A percentile compares a stretch with the other conserved stretches of the same genome.
Conservation (phyloP, 2,329 filamentous ascomycete genomes). For the Colletotrichum eleusines region DNA sequence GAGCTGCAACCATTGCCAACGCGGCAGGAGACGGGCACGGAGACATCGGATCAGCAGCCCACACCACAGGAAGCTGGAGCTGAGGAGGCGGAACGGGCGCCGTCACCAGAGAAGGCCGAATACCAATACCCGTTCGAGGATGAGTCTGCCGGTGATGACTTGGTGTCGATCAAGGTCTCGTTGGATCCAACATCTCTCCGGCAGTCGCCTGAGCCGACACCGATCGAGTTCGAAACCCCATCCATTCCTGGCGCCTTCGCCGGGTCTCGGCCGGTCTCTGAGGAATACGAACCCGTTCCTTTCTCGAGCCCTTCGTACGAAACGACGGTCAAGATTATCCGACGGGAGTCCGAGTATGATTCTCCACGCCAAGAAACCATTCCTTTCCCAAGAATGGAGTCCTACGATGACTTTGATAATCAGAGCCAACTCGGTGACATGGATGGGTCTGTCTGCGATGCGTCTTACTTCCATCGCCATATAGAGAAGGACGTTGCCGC, state of each 20-base stretch:
- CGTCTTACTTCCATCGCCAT: slow-evolving; percentile 49
- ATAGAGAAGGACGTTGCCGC: slow-evolving; percentile 52
- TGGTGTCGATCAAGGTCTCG: slow-evolving; percentile 56
- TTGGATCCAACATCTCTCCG: slow-evolving; percentile 51
- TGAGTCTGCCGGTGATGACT: slow-evolving; percentile 52
- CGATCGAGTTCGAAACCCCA: slow-evolving; percentile 46
- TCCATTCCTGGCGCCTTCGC: slow-evolving; percentile 49
- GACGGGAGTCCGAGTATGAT: slow-evolving; percentile 57
- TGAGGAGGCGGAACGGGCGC: not conserved
- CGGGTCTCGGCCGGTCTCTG: slow-evolving; percentile 36
- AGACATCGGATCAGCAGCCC: not conserved
- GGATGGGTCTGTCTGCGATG: slow-evolving; percentile 44
- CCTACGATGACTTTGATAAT: slow-evolving; percentile 55
- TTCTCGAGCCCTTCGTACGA: slow-evolving; percentile 54
- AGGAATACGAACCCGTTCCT: slow-evolving; percentile 57
- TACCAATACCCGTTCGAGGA: slow-evolving; percentile 66
- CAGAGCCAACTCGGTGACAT: slow-evolving; percentile 51
- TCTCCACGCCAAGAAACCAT: slow-evolving; percentile 44
- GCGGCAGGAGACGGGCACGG: not conserved
- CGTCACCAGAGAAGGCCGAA: slow-evolving; percentile 49
- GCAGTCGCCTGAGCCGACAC: slow-evolving; percentile 45
- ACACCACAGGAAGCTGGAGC: not conserved
- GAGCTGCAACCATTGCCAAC: not conserved
- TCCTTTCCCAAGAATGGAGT: slow-evolving; percentile 52
- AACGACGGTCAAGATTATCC: slow-evolving; percentile 64